Evolutionary conservation across 495 filamentous ascomycete genomes (phyloP).

Genomic region (Cladorrhinum samala): DNA sequence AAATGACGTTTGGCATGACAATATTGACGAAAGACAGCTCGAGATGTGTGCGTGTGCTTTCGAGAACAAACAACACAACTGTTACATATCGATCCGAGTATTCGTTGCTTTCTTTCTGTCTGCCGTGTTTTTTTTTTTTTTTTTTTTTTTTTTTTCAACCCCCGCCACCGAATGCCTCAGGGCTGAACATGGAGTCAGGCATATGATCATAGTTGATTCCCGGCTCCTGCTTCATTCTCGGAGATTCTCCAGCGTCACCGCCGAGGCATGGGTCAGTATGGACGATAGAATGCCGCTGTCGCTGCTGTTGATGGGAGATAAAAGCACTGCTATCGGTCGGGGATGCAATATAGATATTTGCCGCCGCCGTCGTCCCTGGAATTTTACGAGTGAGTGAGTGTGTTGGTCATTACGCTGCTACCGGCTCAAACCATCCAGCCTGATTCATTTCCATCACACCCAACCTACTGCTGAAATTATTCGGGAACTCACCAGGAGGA

Average conservation of each 20-base stretch:
- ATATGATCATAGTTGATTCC: conserved; percentile 26
- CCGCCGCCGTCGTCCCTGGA: background rate
- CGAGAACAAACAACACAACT: too few species aligned
- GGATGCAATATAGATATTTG: conserved; percentile 9
- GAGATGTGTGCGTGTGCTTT: too few species aligned
- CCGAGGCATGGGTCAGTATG: background rate
- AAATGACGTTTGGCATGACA: too few species aligned
- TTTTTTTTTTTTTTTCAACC: background rate
- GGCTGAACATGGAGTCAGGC: conserved; percentile 26
- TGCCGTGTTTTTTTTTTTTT: too few species aligned
- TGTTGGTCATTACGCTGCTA: background rate
- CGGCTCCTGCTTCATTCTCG: conserved; percentile 18
- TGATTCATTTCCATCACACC: background rate
- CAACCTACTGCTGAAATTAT: conserved; percentile 1
- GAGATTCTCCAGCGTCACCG: too few species aligned
- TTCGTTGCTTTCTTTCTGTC: too few species aligned
- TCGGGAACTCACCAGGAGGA: conserved; percentile 22
- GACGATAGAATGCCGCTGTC: background rate
- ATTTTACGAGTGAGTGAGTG: background rate
- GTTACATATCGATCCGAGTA: too few species aligned
- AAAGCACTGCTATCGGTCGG: conserved; percentile 10
- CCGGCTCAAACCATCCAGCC: background rate
- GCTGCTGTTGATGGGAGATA: background rate
- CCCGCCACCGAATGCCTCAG: conserved; percentile 9
- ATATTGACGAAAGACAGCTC: too few species aligned